Base-by-base conservation (phyloP, 1,284 basidiomycete genomes). In the Lignosus rhinocerotis region DNA sequence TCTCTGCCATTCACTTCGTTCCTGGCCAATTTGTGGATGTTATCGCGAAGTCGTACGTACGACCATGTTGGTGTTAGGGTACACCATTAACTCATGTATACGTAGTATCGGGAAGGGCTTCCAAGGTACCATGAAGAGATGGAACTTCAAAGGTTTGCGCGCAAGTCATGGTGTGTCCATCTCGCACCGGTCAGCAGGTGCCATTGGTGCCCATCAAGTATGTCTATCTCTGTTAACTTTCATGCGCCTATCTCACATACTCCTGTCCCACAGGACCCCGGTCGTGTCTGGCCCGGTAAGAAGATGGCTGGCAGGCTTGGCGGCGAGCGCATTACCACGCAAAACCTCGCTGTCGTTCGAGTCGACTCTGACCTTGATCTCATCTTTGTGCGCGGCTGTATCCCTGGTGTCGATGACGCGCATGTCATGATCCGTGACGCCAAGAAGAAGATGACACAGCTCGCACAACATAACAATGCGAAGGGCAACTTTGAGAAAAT, bases 251-350 rank as follows among this genome's bases (percentile, higher is more conserved):
- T 45, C 39, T 61, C 21, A 44, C 44, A 41, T 7, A 39, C 43
- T 42, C 58, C 48, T 55, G 51, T 58, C 42, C 48, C n/a, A 56
- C 66, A 96, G 93, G 94, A 97, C 70, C 96, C 96, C 38, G 96
- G 95, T 53, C 87, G 95, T 71, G 83, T 98, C 14, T 94, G 93
- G 79, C 96, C 96, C 16, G 96, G 96, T 43, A 98, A 96, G 78
- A 98, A 98, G 80, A 99, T 98, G 96, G 88, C 96, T 9, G 97
- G 96, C 47, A 88, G 90, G 47, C 90, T 98, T 83, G 97, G 97
- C 55, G 90, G 87, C 59, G 81, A 85, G 65, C 88, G 89, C 45
- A 85, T 85, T 16, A 98, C 96, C 10, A 83, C 85, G 11, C 94
- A 96, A 72, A 99, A 98, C 72, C 85, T 98, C 32, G 77, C 88